phyloP scores from a whole-genome alignment of 2,329 filamentous ascomycete species.

The Colletotrichum sp. region DNA sequence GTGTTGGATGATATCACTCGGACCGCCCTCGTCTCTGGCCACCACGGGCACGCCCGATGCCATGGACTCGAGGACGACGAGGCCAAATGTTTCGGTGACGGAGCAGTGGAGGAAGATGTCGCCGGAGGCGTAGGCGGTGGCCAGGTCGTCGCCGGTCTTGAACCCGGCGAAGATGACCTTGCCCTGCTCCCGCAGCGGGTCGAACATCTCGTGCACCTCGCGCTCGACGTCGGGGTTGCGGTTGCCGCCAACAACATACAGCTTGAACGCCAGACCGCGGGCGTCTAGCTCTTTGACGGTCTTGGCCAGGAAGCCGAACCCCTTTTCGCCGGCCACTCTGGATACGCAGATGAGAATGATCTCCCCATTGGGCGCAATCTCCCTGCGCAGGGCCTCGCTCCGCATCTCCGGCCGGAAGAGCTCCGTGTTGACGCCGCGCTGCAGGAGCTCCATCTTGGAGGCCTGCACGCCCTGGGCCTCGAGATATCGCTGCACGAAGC shows the following conservation, averaged over 20 bases:
- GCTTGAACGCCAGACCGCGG: conserved; percentile 63
- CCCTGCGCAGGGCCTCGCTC: conserved; percentile 54
- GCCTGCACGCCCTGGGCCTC: conserved; percentile 59
- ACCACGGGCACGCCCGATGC: conserved; percentile 73
- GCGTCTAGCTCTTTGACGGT: conserved; percentile 59
- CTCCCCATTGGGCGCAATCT: conserved; percentile 66
- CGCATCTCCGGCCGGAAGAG: conserved; percentile 62
- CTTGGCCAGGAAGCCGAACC: conserved; percentile 70
- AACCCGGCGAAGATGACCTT: conserved; percentile 73
- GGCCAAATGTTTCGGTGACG: conserved; percentile 73
- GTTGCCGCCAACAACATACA: conserved; percentile 73
- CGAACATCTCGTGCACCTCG: conserved; percentile 66
- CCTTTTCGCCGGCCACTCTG: conserved; percentile 73
- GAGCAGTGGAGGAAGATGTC: conserved; percentile 77
- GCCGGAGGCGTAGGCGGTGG: conserved; percentile 70
- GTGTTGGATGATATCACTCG: conserved; percentile 69
- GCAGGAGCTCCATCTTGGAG: conserved; percentile 64
- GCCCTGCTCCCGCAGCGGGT: conserved; percentile 48
- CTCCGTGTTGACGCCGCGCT: conserved; percentile 69
- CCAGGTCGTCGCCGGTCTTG: conserved; percentile 63
- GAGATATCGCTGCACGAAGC: conserved; percentile 67
- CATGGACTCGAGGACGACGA: conserved; percentile 75
- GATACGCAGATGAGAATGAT: conserved; percentile 71
- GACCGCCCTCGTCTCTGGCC: conserved; percentile 72
- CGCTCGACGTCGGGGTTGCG: conserved; percentile 66